phyloP scores from a whole-genome alignment of 371 early-diverging fungal species.

The Mucor plumbeus region DNA sequence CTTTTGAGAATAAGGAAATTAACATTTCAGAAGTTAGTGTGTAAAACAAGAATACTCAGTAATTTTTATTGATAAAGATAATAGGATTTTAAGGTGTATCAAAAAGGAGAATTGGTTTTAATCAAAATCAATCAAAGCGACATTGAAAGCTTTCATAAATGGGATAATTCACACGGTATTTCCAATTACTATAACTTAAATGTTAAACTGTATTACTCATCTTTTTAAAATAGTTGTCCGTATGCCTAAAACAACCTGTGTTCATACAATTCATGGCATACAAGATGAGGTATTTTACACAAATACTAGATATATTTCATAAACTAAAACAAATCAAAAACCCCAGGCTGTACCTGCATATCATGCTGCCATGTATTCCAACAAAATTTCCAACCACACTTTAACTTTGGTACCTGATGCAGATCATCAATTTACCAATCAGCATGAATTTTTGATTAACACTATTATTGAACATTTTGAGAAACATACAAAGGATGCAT shows the following conservation, averaged over 20 bases:
- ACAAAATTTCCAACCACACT: slow-evolving; percentile 51
- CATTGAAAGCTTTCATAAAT: slow-evolving; percentile 24
- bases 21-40: neutral
- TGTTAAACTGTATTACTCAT: neutral
- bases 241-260: slow-evolving; percentile 57
- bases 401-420: slow-evolving; percentile 52
- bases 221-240: slow-evolving; percentile 35
- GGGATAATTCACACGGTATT: slow-evolving; percentile 46
- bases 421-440: slow-evolving; percentile 55
- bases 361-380: slow-evolving; percentile 55
- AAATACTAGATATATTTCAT: neutral
- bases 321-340: slow-evolving; percentile 22
- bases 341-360: slow-evolving; percentile 45
- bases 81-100: slow-evolving; percentile 17
- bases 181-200: slow-evolving; percentile 2
- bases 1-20: slow-evolving; percentile 31
- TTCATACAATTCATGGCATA: slow-evolving; percentile 58
- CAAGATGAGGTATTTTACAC: slow-evolving; percentile 45
- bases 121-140: slow-evolving; percentile 30
- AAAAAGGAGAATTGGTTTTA: slow-evolving; percentile 17
- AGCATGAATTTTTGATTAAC: slow-evolving; percentile 40
- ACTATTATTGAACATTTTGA: slow-evolving; percentile 40
- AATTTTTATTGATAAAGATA: neutral
- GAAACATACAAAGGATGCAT: slow-evolving; percentile 48
- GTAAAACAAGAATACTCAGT: neutral